phyloP scores from a whole-genome alignment of 495 filamentous ascomycete genomes.

The Aspergillus mulundensis region DNA sequence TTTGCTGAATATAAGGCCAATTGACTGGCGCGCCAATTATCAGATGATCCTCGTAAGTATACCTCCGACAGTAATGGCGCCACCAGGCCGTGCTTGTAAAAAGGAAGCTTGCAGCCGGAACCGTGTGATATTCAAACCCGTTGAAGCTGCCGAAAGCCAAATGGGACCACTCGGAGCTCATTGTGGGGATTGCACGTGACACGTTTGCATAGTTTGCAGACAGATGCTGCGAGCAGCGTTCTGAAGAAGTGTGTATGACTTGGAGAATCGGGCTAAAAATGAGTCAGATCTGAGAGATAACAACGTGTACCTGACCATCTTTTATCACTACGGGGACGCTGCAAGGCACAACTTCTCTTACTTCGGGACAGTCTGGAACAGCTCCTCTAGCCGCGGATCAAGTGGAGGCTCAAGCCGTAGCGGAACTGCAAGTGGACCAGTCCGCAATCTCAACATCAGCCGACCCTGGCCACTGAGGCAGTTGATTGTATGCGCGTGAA shows the following conservation, averaged over 20 bases:
- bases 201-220: constrained; percentile 31
- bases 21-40: constrained; percentile 15
- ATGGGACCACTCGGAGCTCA: constrained; percentile 19
- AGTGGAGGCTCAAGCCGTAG: constrained; percentile 18
- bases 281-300: constrained; percentile 6
- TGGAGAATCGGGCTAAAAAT: constrained; percentile 9
- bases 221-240: background rate
- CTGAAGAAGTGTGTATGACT: background rate
- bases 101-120: background rate
- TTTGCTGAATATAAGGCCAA: constrained; percentile 9
- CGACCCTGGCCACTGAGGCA: constrained; percentile 6
- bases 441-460: constrained; percentile 10
- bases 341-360: background rate
- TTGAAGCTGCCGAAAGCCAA: background rate
- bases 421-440: background rate
- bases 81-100: background rate
- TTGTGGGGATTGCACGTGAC: background rate
- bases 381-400: constrained; percentile 17
- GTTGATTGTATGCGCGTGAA: constrained; percentile 1
- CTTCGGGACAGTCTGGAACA: constrained; percentile 6
- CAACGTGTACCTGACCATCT: background rate
- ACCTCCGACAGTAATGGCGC: constrained; percentile 3
- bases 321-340: background rate
- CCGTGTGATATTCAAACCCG: background rate
- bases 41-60: constrained; percentile 14